Evolutionary conservation across 345 rosid species (phyloP).

Genomic region (Eucalyptus coolabah): DNA sequence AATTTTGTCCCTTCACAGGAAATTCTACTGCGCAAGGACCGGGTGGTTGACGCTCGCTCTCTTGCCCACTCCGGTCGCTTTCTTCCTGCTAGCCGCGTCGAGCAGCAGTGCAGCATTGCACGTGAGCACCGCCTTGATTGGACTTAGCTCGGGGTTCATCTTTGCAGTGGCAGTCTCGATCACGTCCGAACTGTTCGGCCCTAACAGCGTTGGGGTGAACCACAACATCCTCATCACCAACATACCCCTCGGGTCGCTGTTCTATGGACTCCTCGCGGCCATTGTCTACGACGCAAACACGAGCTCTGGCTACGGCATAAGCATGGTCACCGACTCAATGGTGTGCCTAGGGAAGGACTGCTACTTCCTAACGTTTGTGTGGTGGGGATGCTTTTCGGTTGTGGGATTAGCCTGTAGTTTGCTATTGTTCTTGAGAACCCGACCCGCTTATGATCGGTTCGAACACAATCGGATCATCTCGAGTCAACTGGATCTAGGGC

Average conservation of each 20-base stretch:
- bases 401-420: slow-evolving; percentile 50
- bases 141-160: slow-evolving; percentile 87
- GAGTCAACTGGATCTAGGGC: background rate
- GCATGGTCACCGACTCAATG: slow-evolving; percentile 15
- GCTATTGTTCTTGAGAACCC: slow-evolving; percentile 63
- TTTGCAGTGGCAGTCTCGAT: slow-evolving; percentile 93
- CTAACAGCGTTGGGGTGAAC: slow-evolving; percentile 82
- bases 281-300: slow-evolving; percentile 61
- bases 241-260: slow-evolving; percentile 76
- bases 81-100: slow-evolving; percentile 59
- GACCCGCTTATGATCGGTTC: slow-evolving; percentile 60
- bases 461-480: slow-evolving; percentile 33
- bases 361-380: slow-evolving; percentile 58
- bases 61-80: slow-evolving; percentile 75
- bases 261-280: slow-evolving; percentile 82
- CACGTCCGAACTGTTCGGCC: slow-evolving; percentile 91
- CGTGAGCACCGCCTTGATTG: slow-evolving; percentile 57
- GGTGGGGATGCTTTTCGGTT: slow-evolving; percentile 83
- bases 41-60: slow-evolving; percentile 85
- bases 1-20: slow-evolving; percentile 22
- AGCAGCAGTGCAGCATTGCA: slow-evolving; percentile 31
- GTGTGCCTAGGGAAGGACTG: slow-evolving; percentile 78
- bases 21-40: slow-evolving; percentile 80
- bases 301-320: background rate
- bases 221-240: slow-evolving; percentile 94